Conservation (phyloP, 2,329 filamentous ascomycete species). For the Exophiala calicioides region DNA sequence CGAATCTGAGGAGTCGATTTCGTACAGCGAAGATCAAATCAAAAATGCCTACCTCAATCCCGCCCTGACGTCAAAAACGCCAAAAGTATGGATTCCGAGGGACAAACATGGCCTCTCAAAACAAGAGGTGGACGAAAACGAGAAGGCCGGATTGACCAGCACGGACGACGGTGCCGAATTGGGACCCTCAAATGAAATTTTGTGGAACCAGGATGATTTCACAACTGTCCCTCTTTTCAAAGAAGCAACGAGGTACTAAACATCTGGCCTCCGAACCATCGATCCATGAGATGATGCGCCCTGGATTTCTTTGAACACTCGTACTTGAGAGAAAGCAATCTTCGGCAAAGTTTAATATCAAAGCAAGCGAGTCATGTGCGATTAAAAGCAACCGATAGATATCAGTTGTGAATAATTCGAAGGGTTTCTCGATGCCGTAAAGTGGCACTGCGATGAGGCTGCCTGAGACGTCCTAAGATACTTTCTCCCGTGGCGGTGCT, state of each 20-base stretch:
- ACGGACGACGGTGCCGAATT: conserved; percentile 75
- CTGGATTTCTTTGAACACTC: too few species aligned
- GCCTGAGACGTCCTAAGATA: too few species aligned
- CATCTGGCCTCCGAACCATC: background rate
- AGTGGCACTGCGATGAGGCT: too few species aligned
- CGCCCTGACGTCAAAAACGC: conserved; percentile 62
- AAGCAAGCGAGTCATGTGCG: too few species aligned
- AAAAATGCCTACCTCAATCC: conserved; percentile 73
- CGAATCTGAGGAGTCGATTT: conserved; percentile 70
- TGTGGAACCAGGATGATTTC: conserved; percentile 58
- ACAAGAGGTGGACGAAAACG: conserved; percentile 79
- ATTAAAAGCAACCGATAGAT: too few species aligned
- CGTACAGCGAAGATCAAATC: conserved; percentile 64
- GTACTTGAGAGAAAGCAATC: too few species aligned
- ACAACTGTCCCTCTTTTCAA: conserved; percentile 32
- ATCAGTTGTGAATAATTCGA: too few species aligned
- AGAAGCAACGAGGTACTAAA: conserved; percentile 25
- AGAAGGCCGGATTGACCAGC: conserved; percentile 68
- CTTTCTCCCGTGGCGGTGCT: too few species aligned
- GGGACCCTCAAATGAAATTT: conserved; percentile 66
- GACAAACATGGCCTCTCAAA: conserved; percentile 72
- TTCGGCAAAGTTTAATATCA: too few species aligned
- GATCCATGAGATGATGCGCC: background rate
- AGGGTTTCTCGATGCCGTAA: too few species aligned
- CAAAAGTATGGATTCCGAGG: conserved; percentile 77